Percentiles rank a stretch among this genome's conserved stretches.
Conservation (phyloP, 495 filamentous ascomycete genomes). For the Penicillium daleae region DNA sequence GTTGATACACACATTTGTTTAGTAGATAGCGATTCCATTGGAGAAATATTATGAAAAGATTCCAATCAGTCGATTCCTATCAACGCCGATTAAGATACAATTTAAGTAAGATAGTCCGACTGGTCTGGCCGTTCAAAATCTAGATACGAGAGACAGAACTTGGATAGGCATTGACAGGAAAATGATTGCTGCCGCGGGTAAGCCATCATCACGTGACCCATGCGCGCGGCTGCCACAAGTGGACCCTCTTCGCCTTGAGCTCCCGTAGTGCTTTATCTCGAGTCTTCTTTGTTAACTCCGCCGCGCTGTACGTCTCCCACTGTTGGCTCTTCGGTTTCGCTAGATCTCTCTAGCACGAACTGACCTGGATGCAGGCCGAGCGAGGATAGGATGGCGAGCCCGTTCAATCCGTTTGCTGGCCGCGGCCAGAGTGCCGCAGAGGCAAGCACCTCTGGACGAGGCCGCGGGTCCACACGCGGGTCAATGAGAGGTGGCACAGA, state of each 20-base stretch:
- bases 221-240: constrained; percentile 21
- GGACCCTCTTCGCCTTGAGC: constrained; percentile 20
- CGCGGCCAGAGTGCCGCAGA: constrained; percentile 16
- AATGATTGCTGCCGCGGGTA: background rate
- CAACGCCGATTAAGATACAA: too few relatives aligned
- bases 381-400: constrained; percentile 45
- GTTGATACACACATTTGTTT: constrained; percentile 23
- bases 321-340: background rate
- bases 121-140: background rate
- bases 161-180: too few relatives aligned
- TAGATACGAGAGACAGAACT: too few relatives aligned
- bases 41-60: constrained; percentile 2
- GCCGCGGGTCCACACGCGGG: constrained; percentile 34
- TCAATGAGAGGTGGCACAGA: constrained; percentile 24
- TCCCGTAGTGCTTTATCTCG: constrained; percentile 16
- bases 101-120: too few relatives aligned
- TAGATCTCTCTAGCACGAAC: constrained; percentile 18
- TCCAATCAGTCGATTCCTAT: background rate
- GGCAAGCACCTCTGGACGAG: constrained; percentile 26
- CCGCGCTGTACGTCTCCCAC: constrained; percentile 5
- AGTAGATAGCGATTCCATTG: constrained; percentile 18
- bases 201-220: constrained; percentile 1
- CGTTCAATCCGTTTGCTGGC: constrained; percentile 40
- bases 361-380: constrained; percentile 27
- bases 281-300: constrained; percentile 5